Evolutionary conservation across 2,329 filamentous ascomycete genomes (phyloP), one percentile per base, ranked within the genome.

Genomic region (Diaporthe destruens): DNA sequence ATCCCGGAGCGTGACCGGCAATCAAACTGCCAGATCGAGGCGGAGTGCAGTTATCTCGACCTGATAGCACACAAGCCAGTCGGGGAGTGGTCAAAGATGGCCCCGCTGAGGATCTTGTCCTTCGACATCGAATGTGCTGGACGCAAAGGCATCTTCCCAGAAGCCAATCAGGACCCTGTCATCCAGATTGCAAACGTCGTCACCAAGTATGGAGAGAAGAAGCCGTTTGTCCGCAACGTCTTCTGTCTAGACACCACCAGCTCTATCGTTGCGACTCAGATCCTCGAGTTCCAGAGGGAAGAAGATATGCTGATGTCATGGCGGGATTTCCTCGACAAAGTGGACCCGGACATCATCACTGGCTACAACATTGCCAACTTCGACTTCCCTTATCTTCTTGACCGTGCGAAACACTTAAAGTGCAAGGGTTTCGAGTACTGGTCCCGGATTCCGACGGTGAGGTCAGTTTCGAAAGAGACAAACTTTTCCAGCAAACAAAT

Each of bases 301-400:
- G 90, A 93, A 70, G 91, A 95, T 74, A 96, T 99, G 95, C 87
- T 99, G n/a, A 91, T 92, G 83, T 90, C 91, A 54, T 99, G 96
- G 96, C 92, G 93, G 78, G 89, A 97, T 73, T 99, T 99, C 76
- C 82, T 99, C 20, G 88, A 97, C 77, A 91, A 94, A 78, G 94
- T 96, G 1, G 96, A 99, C 76, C 96, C 96, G 0, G 96, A 99
- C 83, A 93, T 99, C 76, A 98, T 99, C 79, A 99, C 97, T 71
- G 96, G 96, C 57, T 99, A 99, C 91, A 99, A 99, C 82, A 99
- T 97, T 84, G 87, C 94, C 80, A 99, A 99, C 84, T 99, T 99
- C 83, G 96, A 99, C 85, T 98, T 99, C 76, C 96, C 96, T 0
- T 99, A 99, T 80, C 89, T 99, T 0, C 87, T 99, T 14, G 94